Conservation (phyloP, 192 early-diverging fungal genomes). For the Thoreauomyces humboldtii region DNA sequence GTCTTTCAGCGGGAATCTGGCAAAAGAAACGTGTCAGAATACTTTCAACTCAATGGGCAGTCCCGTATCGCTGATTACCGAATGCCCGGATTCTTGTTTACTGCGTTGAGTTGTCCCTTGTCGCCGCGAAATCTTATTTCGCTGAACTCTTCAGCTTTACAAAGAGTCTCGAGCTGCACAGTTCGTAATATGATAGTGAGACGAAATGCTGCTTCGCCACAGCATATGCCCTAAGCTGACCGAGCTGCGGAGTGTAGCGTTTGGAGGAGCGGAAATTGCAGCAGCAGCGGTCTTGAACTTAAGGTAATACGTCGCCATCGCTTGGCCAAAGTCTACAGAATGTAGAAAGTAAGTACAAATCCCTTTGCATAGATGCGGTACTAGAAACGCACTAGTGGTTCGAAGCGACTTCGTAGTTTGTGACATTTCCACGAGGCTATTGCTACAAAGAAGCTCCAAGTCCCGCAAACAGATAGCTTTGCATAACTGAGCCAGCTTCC, state of each 20-base stretch:
- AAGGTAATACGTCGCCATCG: constrained; percentile 49
- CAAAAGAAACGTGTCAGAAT: no score
- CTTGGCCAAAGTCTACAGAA: constrained; percentile 43
- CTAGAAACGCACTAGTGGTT: constrained; percentile 45
- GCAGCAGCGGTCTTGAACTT: constrained; percentile 38
- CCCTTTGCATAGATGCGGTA: no score
- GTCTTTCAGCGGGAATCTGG: constrained; percentile 38
- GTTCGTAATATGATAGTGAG: constrained; percentile 1
- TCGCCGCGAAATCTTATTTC: constrained; percentile 41
- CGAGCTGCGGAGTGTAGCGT: no score
- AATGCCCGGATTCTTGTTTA: constrained; percentile 40
- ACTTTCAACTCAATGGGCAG: no score
- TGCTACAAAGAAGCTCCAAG: constrained; percentile 31
- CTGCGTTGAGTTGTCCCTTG: constrained; percentile 40
- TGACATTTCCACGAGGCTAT: constrained; percentile 19
- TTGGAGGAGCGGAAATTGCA: no score
- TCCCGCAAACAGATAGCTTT: constrained; percentile 46
- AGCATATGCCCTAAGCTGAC: background rate
- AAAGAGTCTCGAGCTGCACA: constrained; percentile 41
- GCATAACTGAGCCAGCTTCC: background rate
- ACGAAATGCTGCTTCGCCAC: no score
- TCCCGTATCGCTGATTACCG: no score
- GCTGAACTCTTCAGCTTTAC: constrained; percentile 46
- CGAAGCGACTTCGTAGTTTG: constrained; percentile 22
- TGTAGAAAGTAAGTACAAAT: no score